phyloP scores from a whole-genome alignment of 306 rosid genomes.

The Sindora glabra region DNA sequence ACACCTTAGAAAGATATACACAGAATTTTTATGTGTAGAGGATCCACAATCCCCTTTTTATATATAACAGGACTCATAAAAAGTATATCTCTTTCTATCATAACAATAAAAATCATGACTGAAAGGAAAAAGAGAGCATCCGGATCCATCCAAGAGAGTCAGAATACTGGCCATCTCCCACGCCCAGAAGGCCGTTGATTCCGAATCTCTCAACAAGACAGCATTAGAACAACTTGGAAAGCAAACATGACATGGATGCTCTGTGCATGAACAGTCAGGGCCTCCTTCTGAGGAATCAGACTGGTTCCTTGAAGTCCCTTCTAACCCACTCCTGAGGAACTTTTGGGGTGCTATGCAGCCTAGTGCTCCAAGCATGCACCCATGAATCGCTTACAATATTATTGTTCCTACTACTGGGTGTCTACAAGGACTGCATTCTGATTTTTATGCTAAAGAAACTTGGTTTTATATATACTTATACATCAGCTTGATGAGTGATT shows the following conservation, averaged over 20 bases:
- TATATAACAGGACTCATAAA: no score
- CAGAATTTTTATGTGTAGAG: no score
- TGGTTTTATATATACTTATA: no score
- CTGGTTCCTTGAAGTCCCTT: constrained; percentile 85
- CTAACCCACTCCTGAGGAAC: constrained; percentile 55
- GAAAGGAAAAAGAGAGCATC: no score
- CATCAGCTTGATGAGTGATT: neutral
- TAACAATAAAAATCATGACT: no score
- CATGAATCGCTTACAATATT: constrained; percentile 63
- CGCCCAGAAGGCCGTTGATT: constrained; percentile 83
- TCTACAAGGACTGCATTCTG: neutral
- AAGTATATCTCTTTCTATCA: no score
- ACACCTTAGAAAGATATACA: no score
- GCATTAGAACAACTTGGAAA: constrained; percentile 76
- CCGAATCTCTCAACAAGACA: constrained; percentile 85
- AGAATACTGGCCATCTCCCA: constrained; percentile 84
- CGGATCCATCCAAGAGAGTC: no score
- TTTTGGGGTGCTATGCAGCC: constrained; percentile 94
- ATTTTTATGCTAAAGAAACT: neutral
- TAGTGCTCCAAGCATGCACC: constrained; percentile 85
- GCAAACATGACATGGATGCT: constrained; percentile 84
- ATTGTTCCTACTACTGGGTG: neutral
- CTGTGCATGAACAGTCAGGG: constrained; percentile 83
- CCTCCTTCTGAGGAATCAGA: constrained; percentile 95
- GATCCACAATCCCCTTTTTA: no score